Conservation (phyloP, 1,139 yeast species). For the Starmera stellimalicola region DNA sequence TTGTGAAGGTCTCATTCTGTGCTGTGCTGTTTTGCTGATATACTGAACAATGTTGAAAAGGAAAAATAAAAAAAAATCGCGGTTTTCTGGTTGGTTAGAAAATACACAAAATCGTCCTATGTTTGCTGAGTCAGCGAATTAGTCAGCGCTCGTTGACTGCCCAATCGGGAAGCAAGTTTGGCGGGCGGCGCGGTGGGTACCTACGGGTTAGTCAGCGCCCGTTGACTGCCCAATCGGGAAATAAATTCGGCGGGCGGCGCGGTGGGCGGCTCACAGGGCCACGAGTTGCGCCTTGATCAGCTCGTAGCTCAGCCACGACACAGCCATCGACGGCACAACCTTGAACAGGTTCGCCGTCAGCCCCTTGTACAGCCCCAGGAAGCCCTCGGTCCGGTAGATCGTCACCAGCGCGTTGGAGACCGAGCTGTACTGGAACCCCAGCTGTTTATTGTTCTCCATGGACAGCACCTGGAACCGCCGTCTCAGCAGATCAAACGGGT, state of each 20-base stretch:
- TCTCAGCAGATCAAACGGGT: conserved; percentile 84
- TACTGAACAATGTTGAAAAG: too few species aligned
- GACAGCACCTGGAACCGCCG: conserved; percentile 86
- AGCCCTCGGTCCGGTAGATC: conserved; percentile 67
- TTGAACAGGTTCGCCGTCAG: conserved; percentile 81
- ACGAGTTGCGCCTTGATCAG: conserved; percentile 35
- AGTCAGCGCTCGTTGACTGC: background rate
- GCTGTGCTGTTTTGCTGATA: too few species aligned
- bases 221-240: too few species aligned
- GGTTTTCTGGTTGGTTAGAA: conserved; percentile 3
- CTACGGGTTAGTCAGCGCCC: too few species aligned
- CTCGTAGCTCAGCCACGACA: conserved; percentile 86
- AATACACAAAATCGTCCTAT: background rate
- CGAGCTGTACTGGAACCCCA: conserved; percentile 73
- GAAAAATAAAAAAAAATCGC: too few species aligned
- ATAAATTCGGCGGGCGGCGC: too few species aligned
- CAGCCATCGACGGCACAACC: conserved; percentile 93
- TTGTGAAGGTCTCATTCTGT: conserved; percentile 46
- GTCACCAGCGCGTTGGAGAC: conserved; percentile 63
- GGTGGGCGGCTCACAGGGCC: conserved; percentile 6
- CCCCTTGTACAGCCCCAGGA: conserved; percentile 79
- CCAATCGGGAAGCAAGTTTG: too few species aligned
- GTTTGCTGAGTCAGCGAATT: background rate
- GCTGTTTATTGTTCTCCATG: conserved; percentile 55
- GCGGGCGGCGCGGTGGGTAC: too few species aligned